Evolutionary conservation across 2,329 filamentous ascomycete genomes (phyloP), one percentile per base, ranked within the genome.

Genomic region (Alternaria tenuissima): DNA sequence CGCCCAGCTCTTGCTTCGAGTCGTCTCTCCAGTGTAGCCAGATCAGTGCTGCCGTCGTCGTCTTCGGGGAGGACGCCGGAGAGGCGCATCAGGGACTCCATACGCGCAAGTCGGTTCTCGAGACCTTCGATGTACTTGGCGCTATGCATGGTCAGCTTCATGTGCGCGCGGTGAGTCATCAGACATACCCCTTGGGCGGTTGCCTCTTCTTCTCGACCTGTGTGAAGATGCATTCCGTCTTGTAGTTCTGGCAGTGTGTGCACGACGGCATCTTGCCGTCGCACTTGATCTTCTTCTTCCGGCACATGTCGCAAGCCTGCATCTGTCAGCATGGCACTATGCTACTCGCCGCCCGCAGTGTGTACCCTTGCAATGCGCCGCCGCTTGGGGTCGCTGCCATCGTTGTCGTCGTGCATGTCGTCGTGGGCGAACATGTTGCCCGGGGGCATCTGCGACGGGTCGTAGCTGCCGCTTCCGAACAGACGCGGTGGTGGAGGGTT

Each of bases 181-280:
- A 24, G 22, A 0, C 22, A 24, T 24, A 24, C 93, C 95, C 94
- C 84, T 98, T 99, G 1, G 94, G 95, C 54, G 95, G 94, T 78
- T 91, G 95, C 60, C 95, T 88, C 85, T 99, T 99, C 88, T 99
- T 99, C 83, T 99, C 95, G 38, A 98, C 94, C 77, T 97, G 93
- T 0, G 95, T 98, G 76, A 98, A 98, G 70, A 97, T 88, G 79
- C 94, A 99, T 72, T 97, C 93, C 5, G 94, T 97, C 85, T 97
- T 97, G 84, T 97, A 97, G 79, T 97, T 98, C 78, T 91, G 91
- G 79, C 94, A 99, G 80, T 98, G 95, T 7, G 92, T 94, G 80
- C 95, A 99, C 62, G 93, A 89, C 38, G 95, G 94, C 81, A 96
- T 88, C 81, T 96, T 97, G 68, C 95, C 94, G 76, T 98, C 95